Evolutionary conservation across 2,329 filamentous ascomycete species (phyloP), one percentile per base, ranked within the genome.

Genomic region (Talaromyces amestolkiae): DNA sequence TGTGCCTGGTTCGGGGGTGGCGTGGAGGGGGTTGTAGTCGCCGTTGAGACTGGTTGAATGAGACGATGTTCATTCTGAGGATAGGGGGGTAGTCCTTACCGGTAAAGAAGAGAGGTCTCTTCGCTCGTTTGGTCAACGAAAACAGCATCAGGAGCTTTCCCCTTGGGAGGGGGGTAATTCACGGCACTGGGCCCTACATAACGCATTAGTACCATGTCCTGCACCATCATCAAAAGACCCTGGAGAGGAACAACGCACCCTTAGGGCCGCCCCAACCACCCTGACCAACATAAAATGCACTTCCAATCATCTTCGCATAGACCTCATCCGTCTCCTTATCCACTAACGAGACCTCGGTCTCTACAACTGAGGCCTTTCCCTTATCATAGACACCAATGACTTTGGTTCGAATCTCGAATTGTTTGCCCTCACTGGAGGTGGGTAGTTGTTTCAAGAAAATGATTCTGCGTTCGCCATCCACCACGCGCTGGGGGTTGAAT

Each of bases 21-120:
- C 92, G 76, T 97, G 93, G 41, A 97, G 87, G 33, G 93, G 93
- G 82, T 97, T 97, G 80, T 97, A 97, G 81, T 97, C 93, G 70
- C 93, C 93, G 72, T 96, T 97, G 60, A 97, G 85, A 68, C 92
- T 86, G 68, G 73, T 43, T 45, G 37, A 58, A 13, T 41, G 35
- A 63, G 60, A 49, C 61, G 7, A 41, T 37, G 2, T 24, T 33
- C 37, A 17, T 54, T n/a, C 9, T 15, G 10, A 15, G 27, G 13
- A n/a, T 7, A 5, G 31, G 45, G 35, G 37, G 17, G 15, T 19
- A 11, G 33, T 33, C 65, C 77, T 73, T 76, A 84, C 79, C 85
- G 86, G 79, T 95, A 95, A 64, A 95, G 82, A 68, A 91, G 85
- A 9, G 91, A 87, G 4, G 91, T 91, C 80, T 93, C 87, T 62